Percentiles rank a stretch among this genome's conserved stretches.
phyloP scores from a whole-genome alignment of 495 filamentous ascomycete genomes.

The Trichoderma erinaceum region DNA sequence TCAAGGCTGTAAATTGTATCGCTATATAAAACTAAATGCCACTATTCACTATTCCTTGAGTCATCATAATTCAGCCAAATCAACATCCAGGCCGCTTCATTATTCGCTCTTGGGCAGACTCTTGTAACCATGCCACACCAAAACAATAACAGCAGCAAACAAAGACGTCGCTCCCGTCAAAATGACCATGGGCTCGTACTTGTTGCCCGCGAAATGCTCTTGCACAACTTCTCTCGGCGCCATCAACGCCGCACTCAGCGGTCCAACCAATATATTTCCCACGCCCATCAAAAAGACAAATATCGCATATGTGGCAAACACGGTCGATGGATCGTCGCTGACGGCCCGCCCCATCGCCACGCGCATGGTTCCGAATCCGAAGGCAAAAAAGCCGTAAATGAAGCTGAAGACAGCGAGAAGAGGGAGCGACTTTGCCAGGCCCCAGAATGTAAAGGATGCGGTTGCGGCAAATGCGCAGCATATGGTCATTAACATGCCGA shows the following conservation, averaged over 20 bases:
- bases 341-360: slow-evolving; percentile 27
- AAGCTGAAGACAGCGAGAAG: slow-evolving; percentile 26
- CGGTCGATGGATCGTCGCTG: slow-evolving; percentile 24
- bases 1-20: too few species aligned
- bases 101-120: not conserved
- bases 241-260: slow-evolving; percentile 24
- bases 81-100: not conserved
- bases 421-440: slow-evolving; percentile 23
- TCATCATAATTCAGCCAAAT: too few species aligned
- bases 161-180: not conserved
- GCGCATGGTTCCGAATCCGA: slow-evolving; percentile 30
- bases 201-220: not conserved
- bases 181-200: slow-evolving; percentile 4
- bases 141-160: not conserved
- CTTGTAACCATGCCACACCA: not conserved
- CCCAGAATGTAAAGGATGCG: slow-evolving; percentile 29
- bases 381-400: slow-evolving; percentile 35
- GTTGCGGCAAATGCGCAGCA: slow-evolving; percentile 18
- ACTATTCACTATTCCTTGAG: too few species aligned
- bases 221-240: not conserved
- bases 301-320: slow-evolving; percentile 25
- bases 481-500: slow-evolving; percentile 10
- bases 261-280: slow-evolving; percentile 32
- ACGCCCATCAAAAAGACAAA: slow-evolving; percentile 24
- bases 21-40: too few species aligned